Conservation (phyloP, 169 alveolate genomes). For the Plasmodium yoelii region DNA sequence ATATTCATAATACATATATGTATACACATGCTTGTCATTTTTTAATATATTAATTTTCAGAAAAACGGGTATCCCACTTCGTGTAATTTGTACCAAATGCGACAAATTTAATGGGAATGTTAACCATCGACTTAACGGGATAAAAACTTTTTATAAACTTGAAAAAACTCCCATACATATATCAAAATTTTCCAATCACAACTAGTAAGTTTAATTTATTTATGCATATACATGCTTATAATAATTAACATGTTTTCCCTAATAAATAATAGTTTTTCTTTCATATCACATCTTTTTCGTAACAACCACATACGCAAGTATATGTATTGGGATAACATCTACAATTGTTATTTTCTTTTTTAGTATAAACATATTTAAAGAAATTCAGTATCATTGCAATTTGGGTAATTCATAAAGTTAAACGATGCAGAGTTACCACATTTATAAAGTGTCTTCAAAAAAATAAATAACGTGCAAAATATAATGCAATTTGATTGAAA, state of each 20-base stretch:
- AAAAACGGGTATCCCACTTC: constrained; percentile 41
- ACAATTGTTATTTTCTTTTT: constrained; percentile 2
- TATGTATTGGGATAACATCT: too few species aligned
- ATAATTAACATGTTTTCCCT: too few species aligned
- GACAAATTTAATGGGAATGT: constrained; percentile 28
- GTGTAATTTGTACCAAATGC: constrained; percentile 62
- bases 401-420: constrained; percentile 19
- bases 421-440: too few species aligned
- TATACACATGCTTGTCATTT: not conserved
- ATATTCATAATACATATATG: not conserved
- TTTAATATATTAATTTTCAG: not conserved
- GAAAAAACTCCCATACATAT: constrained; percentile 50
- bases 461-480: not conserved
- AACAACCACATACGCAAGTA: too few species aligned
- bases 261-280: too few species aligned
- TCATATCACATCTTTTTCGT: too few species aligned
- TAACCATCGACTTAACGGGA: constrained; percentile 44
- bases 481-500: not conserved
- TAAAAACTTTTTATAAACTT: constrained; percentile 48
- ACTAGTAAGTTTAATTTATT: constrained; percentile 32
- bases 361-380: constrained; percentile 64
- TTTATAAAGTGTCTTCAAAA: not conserved
- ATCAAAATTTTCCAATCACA: constrained; percentile 58
- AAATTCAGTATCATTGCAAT: constrained; percentile 70
- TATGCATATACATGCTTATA: not conserved